phyloP scores from a whole-genome alignment of 495 filamentous ascomycete genomes.

The Hamigera avellanea region DNA sequence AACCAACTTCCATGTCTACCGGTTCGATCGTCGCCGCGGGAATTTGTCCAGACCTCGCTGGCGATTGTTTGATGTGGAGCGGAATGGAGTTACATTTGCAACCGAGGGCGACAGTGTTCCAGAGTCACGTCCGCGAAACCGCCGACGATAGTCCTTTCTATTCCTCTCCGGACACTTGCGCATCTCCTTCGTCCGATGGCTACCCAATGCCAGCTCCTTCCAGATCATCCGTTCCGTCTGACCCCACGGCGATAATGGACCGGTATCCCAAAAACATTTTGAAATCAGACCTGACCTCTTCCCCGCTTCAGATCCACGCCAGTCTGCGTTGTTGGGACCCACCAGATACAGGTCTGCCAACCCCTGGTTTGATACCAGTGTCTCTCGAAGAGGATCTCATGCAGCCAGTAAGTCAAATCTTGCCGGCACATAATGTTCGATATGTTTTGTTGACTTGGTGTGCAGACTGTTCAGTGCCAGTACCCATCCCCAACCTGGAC shows the following conservation, averaged over 20 bases:
- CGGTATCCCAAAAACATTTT: slow-evolving; percentile 24
- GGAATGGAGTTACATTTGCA: slow-evolving; percentile 27
- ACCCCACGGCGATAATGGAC: slow-evolving; percentile 22
- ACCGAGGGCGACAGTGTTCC: slow-evolving; percentile 21
- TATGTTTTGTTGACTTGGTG: not conserved
- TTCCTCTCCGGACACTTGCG: slow-evolving; percentile 32
- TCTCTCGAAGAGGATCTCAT: slow-evolving; percentile 25
- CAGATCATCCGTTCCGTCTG: slow-evolving; percentile 26
- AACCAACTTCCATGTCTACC: slow-evolving; percentile 32
- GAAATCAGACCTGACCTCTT: slow-evolving; percentile 24
- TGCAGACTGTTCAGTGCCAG: slow-evolving; percentile 25
- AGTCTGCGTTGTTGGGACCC: slow-evolving; percentile 25
- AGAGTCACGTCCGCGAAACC: slow-evolving; percentile 25
- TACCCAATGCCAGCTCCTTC: slow-evolving; percentile 26
- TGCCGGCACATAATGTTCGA: not conserved
- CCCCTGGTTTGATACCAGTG: slow-evolving; percentile 22
- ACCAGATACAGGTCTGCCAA: slow-evolving; percentile 14
- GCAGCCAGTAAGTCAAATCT: slow-evolving; percentile 17
- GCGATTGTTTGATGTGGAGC: slow-evolving; percentile 27
- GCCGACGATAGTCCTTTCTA: slow-evolving; percentile 32
- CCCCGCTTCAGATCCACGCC: slow-evolving; percentile 25
- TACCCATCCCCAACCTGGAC: slow-evolving; percentile 34
- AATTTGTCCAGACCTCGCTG: slow-evolving; percentile 30
- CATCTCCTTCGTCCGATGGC: slow-evolving; percentile 30
- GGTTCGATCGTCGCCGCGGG: slow-evolving; percentile 30